Conservation (phyloP, 148 eudicot species). For the Spergularia marina region DNA sequence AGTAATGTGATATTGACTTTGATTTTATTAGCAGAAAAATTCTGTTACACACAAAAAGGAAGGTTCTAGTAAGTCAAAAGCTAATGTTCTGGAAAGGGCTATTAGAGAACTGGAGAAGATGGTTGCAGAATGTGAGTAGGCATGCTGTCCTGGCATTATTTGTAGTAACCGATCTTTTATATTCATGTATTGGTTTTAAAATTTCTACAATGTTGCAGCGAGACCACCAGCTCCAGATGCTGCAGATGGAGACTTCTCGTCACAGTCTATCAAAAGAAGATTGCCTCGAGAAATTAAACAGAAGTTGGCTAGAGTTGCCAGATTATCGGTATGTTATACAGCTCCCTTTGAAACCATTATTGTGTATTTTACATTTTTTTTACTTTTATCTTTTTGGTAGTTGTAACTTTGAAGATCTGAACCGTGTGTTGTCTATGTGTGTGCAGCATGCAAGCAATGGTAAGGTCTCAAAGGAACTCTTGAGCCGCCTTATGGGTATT, state of each 20-base stretch:
- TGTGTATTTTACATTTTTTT: conserved; percentile 4
- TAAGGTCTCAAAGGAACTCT: conserved; percentile 66
- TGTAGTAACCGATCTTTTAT: conserved; percentile 6
- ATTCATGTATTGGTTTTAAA: neutral
- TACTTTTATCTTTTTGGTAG: neutral
- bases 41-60: conserved; percentile 57
- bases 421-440: conserved; percentile 17
- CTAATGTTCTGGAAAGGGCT: conserved; percentile 77
- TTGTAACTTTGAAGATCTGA: conserved; percentile 11
- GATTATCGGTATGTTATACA: conserved; percentile 62
- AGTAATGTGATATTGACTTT: neutral
- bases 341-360: neutral
- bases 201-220: conserved; percentile 40
- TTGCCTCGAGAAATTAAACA: conserved; percentile 88
- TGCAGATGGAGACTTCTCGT: conserved; percentile 66
- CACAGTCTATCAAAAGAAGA: conserved; percentile 82
- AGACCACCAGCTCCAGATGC: conserved; percentile 71
- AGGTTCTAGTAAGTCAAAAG: conserved; percentile 66
- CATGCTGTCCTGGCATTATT: conserved; percentile 14
- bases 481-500: conserved; percentile 85
- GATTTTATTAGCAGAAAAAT: conserved; percentile 47
- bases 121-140: conserved; percentile 86
- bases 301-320: conserved; percentile 94
- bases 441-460: conserved; percentile 82
- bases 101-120: conserved; percentile 85